phyloP scores from a whole-genome alignment of 306 rosid species.

The Alnus rubra region DNA sequence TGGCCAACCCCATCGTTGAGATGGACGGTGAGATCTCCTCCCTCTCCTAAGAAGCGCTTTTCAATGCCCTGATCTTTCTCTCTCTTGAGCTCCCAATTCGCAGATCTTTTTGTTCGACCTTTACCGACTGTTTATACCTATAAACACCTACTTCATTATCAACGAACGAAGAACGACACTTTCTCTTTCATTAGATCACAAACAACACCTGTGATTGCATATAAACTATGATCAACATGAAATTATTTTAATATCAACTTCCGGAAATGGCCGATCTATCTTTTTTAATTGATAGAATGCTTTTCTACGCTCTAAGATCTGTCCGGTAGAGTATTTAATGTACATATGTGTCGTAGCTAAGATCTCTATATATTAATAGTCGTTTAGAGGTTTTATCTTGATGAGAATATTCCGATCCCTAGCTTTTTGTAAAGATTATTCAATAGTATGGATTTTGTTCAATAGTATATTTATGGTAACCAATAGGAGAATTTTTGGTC shows the following conservation, averaged over 20 bases:
- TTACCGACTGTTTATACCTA: neutral
- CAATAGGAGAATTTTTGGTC: neutral
- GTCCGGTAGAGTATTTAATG: neutral
- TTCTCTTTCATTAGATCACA: neutral
- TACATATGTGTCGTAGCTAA: neutral
- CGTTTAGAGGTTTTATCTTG: neutral
- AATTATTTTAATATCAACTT: neutral
- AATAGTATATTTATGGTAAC: neutral
- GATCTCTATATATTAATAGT: neutral
- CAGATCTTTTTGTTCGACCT: constrained; percentile 1
- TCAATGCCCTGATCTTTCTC: neutral
- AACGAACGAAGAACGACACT: neutral
- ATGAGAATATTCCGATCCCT: neutral
- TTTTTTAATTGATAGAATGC: neutral
- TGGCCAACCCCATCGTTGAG: constrained; percentile 95
- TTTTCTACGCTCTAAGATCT: neutral
- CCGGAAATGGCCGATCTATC: neutral
- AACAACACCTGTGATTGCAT: neutral
- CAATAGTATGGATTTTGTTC: neutral
- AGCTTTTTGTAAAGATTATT: no score
- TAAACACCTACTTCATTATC: neutral
- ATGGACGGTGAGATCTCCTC: constrained; percentile 74
- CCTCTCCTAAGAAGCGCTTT: neutral
- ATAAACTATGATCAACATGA: neutral
- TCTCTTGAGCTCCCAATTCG: neutral